Percentiles rank a stretch among this genome's conserved stretches.
These are phyloP conservation scores for Pseudoturritis turrita DNA, from an alignment of 345 rosid genomes.

Conservation along the genomic window DNA sequence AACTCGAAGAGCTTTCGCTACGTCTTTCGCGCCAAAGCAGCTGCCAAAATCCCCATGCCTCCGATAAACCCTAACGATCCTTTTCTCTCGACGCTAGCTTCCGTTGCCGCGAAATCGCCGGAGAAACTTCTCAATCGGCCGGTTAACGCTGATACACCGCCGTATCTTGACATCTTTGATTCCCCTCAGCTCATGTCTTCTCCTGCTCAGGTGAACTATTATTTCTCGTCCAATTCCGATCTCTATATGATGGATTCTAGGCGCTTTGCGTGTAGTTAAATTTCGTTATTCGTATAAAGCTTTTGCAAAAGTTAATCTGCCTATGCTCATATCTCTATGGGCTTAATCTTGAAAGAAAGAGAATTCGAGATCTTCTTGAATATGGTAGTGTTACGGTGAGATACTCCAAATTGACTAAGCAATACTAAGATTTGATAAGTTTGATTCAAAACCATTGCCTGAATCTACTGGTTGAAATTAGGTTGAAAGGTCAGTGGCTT, in stretches of 20 bases:
- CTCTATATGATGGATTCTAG: not conserved
- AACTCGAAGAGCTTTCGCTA: conserved; percentile 27
- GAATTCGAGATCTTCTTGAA: not conserved
- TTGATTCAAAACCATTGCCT: not conserved
- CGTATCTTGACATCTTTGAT: conserved; percentile 69
- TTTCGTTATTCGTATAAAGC: not conserved
- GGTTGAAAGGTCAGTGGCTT: conserved; percentile 70
- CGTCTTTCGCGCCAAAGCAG: conserved; percentile 34
- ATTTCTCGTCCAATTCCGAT: not conserved
- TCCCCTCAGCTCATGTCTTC: conserved; percentile 79
- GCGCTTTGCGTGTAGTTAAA: not conserved
- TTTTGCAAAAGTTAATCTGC: not conserved
- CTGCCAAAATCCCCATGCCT: conserved; percentile 63
- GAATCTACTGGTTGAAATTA: conserved; percentile 18
- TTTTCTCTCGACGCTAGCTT: conserved; percentile 57
- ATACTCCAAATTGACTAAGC: not conserved
- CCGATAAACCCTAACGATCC: conserved; percentile 79
- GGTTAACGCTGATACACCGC: conserved; percentile 46
- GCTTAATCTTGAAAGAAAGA: not conserved
- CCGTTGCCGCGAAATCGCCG: conserved; percentile 56
- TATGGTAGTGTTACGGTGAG: not conserved
- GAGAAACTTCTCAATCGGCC: conserved; percentile 49
- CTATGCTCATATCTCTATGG: not conserved
- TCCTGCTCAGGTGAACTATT: conserved; percentile 55
- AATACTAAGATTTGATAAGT: not conserved